Evolutionary conservation across 1,139 yeast species (phyloP).

Genomic region (Suhomyces taliae): DNA sequence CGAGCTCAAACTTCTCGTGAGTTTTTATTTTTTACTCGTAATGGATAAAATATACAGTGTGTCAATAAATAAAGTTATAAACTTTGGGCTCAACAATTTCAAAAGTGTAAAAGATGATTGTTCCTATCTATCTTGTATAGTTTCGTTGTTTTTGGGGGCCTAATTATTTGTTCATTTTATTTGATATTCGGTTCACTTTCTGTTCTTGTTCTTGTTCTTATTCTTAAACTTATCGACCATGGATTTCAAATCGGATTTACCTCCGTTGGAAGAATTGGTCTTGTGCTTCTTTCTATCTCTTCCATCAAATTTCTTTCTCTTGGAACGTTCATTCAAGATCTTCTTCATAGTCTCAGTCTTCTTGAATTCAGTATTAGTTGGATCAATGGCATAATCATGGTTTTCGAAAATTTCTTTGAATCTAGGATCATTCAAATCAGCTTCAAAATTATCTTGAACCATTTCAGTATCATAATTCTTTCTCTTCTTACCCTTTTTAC

Average conservation of each 20-base stretch:
- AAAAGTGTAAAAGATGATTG: too few relatives aligned
- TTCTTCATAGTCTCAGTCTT: constrained; percentile 85
- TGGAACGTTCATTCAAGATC: constrained; percentile 71
- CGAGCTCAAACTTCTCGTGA: too few relatives aligned
- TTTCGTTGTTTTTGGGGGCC: not conserved
- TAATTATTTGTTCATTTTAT: not conserved
- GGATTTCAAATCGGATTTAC: constrained; percentile 15
- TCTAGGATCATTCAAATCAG: constrained; percentile 78
- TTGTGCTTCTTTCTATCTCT: constrained; percentile 18
- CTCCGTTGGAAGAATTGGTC: constrained; percentile 1
- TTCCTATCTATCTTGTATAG: not conserved
- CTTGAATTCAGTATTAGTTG: constrained; percentile 84
- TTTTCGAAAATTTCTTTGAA: constrained; percentile 84
- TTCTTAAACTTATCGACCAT: constrained; percentile 29
- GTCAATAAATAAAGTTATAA: too few relatives aligned
- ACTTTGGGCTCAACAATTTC: too few relatives aligned
- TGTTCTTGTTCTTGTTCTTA: constrained; percentile 9
- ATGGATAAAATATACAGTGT: too few relatives aligned
- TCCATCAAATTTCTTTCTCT: constrained; percentile 37
- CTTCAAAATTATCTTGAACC: constrained; percentile 63
- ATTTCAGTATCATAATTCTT: constrained; percentile 43
- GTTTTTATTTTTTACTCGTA: too few relatives aligned
- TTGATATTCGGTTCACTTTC: not conserved
- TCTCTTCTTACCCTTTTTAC: constrained; percentile 52
- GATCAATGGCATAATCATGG: constrained; percentile 90